Base-by-base conservation (phyloP, 495 filamentous ascomycete genomes). In the Entonaema liquescens region DNA sequence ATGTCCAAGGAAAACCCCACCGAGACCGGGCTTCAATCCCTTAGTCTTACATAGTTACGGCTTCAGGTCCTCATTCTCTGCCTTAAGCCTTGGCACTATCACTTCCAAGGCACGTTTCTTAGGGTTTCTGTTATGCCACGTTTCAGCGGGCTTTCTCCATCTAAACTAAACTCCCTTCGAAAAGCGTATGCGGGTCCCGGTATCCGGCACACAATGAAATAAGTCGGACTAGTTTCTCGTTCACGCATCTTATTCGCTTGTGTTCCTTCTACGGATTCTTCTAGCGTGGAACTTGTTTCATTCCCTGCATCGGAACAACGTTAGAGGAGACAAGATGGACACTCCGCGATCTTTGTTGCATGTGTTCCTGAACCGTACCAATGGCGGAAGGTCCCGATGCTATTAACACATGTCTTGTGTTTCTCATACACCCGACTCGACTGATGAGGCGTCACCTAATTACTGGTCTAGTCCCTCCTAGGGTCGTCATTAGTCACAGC, bases 311-410 rank as follows among this genome's bases (percentile, higher is more conserved):
- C 65, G 65, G 70, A 59, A 59, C 62, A 61, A 70, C 65, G 54
- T 58, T 55, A 54, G 40, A 40, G 29, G 58, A 52, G 28, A 38
- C 28, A 26, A 35, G 25, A 59, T 42, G 52, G 33, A 38, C 47
- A 15, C 62, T 60, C 63, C 66, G 44, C 62, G 61, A 70, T 70
- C 67, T 68, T 68, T 31, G 25, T 59, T 53, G 62, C 61, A 28
- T 61, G 42, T 56, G 60, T 68, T 62, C 70, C 65, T 70, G 55
- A 68, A 59, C 19, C 62, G 42, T 60, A 55, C 73, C 70, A 76
- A 72, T 74, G 69, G 75, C 73, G 75, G 75, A 76, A 72, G 68
- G 68, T 67, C 65, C 73, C 73, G 75, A 67, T 59, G 26, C 55
- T 62, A 50, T 72, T 49, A 61, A 40, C 50, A 25, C 50, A 54